Conservation (phyloP, 441 rosid species). For the Bocquillonia castaneifolia region DNA sequence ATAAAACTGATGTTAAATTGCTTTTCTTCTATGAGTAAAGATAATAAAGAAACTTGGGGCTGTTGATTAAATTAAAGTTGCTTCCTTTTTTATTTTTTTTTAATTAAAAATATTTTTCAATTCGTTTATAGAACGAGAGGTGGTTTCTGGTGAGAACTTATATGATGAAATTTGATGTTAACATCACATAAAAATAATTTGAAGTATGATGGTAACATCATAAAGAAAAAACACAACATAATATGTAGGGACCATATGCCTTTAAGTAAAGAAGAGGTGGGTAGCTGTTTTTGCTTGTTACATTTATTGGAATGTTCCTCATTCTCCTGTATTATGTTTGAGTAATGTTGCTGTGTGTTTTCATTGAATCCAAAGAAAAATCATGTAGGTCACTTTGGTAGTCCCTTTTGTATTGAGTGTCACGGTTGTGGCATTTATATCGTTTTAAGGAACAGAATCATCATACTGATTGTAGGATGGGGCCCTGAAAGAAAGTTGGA, state of each 20-base stretch:
- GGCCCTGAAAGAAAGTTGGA: conserved; percentile 6
- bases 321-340: conserved; percentile 10
- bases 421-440: conserved; percentile 6
- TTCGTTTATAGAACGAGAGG: not conserved
- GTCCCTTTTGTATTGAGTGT: conserved; percentile 18
- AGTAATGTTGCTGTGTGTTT: conserved; percentile 8
- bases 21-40: too few relatives aligned
- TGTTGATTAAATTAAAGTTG: too few relatives aligned
- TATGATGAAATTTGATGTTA: not conserved
- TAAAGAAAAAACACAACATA: conserved; percentile 3
- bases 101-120: not conserved
- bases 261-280: conserved; percentile 27
- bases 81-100: not conserved
- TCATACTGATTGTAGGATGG: conserved; percentile 5
- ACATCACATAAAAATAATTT: not conserved
- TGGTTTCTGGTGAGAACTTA: not conserved
- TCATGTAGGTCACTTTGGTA: conserved; percentile 11
- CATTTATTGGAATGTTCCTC: conserved; percentile 22
- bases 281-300: conserved; percentile 19
- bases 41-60: too few relatives aligned
- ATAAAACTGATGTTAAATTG: too few relatives aligned
- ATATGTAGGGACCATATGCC: conserved; percentile 28
- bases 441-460: conserved; percentile 13
- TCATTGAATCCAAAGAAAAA: not conserved
- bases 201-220: not conserved